These are phyloP conservation scores for Dothidotthia symphoricarpi DNA, from an alignment of 2,329 filamentous ascomycete genomes.

Conservation along the genomic window DNA sequence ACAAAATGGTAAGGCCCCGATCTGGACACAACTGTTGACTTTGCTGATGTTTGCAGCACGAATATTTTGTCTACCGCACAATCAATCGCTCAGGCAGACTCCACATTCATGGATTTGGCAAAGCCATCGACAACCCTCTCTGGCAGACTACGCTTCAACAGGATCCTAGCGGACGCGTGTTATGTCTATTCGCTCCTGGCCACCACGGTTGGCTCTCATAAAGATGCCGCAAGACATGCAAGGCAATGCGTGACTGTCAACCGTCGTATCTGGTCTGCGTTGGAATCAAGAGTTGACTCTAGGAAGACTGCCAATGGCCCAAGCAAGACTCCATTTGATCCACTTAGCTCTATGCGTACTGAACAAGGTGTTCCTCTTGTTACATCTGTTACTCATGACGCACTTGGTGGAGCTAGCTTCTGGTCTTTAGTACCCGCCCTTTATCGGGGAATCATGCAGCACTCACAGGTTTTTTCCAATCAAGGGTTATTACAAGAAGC, in stretches of 20 bases:
- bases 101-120: constrained; percentile 29
- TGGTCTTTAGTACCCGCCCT: constrained; percentile 78
- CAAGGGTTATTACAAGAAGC: constrained; percentile 87
- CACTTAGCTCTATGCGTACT: constrained; percentile 30
- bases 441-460: constrained; percentile 67
- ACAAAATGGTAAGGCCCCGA: constrained; percentile 53
- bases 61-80: constrained; percentile 32
- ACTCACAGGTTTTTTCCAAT: constrained; percentile 77
- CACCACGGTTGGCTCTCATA: constrained; percentile 54
- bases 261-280: constrained; percentile 52
- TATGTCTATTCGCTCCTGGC: constrained; percentile 65
- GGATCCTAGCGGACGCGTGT: constrained; percentile 58
- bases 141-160: constrained; percentile 45
- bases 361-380: constrained; percentile 33
- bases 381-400: constrained; percentile 46
- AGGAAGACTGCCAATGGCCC: constrained; percentile 23
- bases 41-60: constrained; percentile 24
- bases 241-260: constrained; percentile 52
- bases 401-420: constrained; percentile 63
- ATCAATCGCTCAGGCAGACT: constrained; percentile 28
- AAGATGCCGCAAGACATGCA: constrained; percentile 49
- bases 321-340: constrained; percentile 21
- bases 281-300: constrained; percentile 44
- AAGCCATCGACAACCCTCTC: constrained; percentile 35
- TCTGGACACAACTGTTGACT: neutral